Percentiles rank a stretch among this genome's conserved stretches.
phyloP scores from a whole-genome alignment of 2,329 filamentous ascomycete species.

The Knoxdaviesia proteae region DNA sequence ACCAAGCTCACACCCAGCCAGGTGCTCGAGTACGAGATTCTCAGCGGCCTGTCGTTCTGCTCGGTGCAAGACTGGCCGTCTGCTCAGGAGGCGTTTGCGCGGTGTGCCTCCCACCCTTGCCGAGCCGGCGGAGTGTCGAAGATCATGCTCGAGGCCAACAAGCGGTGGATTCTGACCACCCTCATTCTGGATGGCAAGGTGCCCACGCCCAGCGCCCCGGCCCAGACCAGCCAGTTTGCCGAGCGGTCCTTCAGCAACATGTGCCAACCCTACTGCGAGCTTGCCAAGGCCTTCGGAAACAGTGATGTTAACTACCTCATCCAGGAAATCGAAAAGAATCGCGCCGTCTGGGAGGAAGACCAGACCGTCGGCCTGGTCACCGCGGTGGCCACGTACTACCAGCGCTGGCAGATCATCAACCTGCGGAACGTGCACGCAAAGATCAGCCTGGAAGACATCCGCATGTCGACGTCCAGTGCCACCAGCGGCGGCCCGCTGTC shows the following conservation, averaged over 20 bases:
- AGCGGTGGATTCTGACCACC: slow-evolving; percentile 68
- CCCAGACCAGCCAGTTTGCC: background rate
- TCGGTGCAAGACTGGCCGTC: slow-evolving; percentile 37
- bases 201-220: background rate
- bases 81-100: slow-evolving; percentile 40
- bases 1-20: slow-evolving; percentile 25
- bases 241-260: slow-evolving; percentile 18
- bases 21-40: slow-evolving; percentile 47
- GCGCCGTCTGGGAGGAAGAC: slow-evolving; percentile 44
- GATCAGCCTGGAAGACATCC: slow-evolving; percentile 32
- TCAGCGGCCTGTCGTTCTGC: slow-evolving; percentile 44
- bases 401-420: slow-evolving; percentile 53
- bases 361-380: slow-evolving; percentile 50
- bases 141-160: slow-evolving; percentile 76
- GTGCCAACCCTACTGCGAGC: slow-evolving; percentile 46
- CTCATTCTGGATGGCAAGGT: slow-evolving; percentile 46
- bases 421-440: slow-evolving; percentile 51
- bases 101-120: slow-evolving; percentile 45
- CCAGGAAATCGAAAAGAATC: slow-evolving; percentile 38
- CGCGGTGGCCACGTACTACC: slow-evolving; percentile 49
- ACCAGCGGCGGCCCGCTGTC: slow-evolving; percentile 25
- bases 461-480: slow-evolving; percentile 28
- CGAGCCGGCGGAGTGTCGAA: slow-evolving; percentile 43
- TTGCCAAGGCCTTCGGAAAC: slow-evolving; percentile 49
- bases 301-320: slow-evolving; percentile 33